These are phyloP conservation scores for Aegilops tauschii DNA, from an alignment of 176 grass and related monocot species.

Conservation along the genomic window DNA sequence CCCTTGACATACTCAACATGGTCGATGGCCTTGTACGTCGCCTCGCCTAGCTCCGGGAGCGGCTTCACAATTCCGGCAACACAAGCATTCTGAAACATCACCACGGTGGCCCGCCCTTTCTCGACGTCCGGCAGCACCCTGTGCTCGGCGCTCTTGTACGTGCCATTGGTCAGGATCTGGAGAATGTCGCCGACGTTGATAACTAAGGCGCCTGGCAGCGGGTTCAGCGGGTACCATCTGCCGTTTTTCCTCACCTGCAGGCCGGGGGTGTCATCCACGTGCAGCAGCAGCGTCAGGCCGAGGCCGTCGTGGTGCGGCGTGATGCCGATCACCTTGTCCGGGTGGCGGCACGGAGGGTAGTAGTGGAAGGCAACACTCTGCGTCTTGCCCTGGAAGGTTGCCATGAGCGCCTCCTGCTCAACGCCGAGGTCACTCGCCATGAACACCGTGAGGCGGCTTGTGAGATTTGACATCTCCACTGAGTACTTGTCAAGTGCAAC, in stretches of 20 bases:
- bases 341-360: constrained; percentile 1
- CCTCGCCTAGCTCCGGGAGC: background rate
- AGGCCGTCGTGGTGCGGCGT: background rate
- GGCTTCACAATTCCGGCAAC: background rate
- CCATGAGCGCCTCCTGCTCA: background rate
- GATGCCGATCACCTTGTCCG: constrained; percentile 18
- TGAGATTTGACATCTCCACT: background rate
- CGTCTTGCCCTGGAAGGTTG: background rate
- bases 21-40: background rate
- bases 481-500: background rate
- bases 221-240: constrained; percentile 7
- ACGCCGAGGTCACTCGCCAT: background rate
- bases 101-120: background rate
- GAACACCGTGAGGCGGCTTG: background rate
- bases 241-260: constrained; percentile 18
- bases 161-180: constrained; percentile 11
- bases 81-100: background rate
- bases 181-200: constrained; percentile 25
- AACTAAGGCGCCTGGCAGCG: constrained; percentile 13
- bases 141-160: constrained; percentile 20
- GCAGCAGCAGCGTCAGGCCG: constrained; percentile 18
- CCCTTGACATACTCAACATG: background rate
- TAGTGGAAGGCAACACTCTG: background rate
- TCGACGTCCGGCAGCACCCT: background rate
- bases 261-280: background rate